Evolutionary conservation across 1,284 basidiomycete genomes (phyloP).

Genomic region (Pseudozyma sp.): DNA sequence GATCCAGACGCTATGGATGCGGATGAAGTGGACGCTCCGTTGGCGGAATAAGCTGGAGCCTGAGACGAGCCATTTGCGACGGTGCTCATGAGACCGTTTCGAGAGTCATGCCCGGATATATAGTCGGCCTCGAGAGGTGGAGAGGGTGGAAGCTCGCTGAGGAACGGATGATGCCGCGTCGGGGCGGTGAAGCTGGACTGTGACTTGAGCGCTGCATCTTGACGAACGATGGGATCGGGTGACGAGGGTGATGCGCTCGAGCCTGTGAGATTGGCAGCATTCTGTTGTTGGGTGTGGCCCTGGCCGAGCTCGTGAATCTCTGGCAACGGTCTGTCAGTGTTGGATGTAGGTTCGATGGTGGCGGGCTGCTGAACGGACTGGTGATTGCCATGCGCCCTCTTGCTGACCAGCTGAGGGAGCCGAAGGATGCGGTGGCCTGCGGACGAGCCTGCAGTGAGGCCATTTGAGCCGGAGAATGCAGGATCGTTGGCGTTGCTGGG

Average conservation of each 20-base stretch:
- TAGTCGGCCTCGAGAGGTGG: conserved; percentile 60
- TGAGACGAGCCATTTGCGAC: conserved; percentile 21
- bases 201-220: conserved; percentile 42
- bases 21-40: conserved; percentile 2
- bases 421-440: conserved; percentile 52
- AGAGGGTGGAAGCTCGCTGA: conserved; percentile 61
- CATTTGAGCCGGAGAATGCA: conserved; percentile 16
- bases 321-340: conserved; percentile 6
- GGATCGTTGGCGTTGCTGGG: conserved; percentile 44
- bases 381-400: conserved; percentile 35
- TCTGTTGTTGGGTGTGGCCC: conserved; percentile 15
- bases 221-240: conserved; percentile 9
- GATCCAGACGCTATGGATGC: not conserved
- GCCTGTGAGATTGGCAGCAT: conserved; percentile 4
- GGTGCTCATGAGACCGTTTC: conserved; percentile 43
- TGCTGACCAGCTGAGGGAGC: conserved; percentile 59
- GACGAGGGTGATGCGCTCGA: conserved; percentile 1
- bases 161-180: conserved; percentile 51
- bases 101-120: conserved; percentile 34
- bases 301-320: conserved; percentile 18
- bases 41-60: conserved; percentile 9
- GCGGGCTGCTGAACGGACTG: conserved; percentile 17
- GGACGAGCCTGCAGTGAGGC: conserved; percentile 19
- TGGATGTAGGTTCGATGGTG: conserved; percentile 12
- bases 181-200: conserved; percentile 50